Conservation (phyloP, 2,329 filamentous ascomycete species). For the Dactylellina haptotyla region DNA sequence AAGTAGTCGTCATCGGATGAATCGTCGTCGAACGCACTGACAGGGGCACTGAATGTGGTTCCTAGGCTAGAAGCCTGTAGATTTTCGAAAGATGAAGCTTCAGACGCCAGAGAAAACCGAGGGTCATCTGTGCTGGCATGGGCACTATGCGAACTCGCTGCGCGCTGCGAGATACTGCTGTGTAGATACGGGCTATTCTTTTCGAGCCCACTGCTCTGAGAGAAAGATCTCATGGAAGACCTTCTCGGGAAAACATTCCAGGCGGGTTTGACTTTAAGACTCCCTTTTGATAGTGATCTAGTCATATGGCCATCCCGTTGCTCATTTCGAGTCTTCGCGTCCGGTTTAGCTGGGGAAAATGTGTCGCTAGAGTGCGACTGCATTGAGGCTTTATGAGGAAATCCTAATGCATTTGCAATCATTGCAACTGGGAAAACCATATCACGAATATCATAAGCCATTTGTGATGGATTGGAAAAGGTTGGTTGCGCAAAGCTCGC, state of each 20-base stretch:
- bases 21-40: conserved; percentile 49
- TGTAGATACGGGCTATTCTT: conserved; percentile 39
- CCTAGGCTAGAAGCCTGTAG: conserved; percentile 1
- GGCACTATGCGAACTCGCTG: conserved; percentile 9
- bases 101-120: conserved; percentile 19
- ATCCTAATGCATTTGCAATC: conserved; percentile 47
- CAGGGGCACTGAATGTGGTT: conserved; percentile 6
- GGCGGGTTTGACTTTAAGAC: conserved; percentile 19
- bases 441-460: conserved; percentile 36
- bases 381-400: conserved; percentile 34
- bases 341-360: not conserved
- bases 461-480: conserved; percentile 29
- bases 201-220: conserved; percentile 5
- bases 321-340: not conserved
- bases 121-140: conserved; percentile 23
- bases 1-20: conserved; percentile 52
- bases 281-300: not conserved
- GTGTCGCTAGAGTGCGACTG: not conserved
- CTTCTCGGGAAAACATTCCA: conserved; percentile 29
- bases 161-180: not conserved
- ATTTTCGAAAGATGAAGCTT: conserved; percentile 37
- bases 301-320: conserved; percentile 8
- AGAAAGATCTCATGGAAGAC: conserved; percentile 16
- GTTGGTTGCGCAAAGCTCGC: conserved; percentile 41
- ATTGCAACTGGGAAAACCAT: conserved; percentile 47